A percentile compares a stretch with the other conserved stretches of the same genome.
Conservation (phyloP, 441 rosid species). For the Eutrema salsugineum region DNA sequence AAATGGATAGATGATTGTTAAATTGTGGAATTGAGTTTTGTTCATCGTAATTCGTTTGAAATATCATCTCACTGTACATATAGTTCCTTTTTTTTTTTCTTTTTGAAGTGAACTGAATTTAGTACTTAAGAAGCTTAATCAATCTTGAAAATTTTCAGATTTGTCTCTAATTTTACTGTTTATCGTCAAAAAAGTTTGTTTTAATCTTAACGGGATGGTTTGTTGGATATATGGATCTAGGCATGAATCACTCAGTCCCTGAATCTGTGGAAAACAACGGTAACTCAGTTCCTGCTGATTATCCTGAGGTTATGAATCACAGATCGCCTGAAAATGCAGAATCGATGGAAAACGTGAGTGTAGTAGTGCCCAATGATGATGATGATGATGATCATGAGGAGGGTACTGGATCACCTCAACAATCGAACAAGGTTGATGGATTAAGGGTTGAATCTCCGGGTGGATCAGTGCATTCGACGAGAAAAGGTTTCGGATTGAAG, state of each 20-base stretch:
- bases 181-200: neutral
- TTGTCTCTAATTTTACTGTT: neutral
- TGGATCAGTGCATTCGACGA: constrained; percentile 28
- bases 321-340: neutral
- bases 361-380: neutral
- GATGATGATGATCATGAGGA: constrained; percentile 21
- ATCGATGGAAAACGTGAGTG: constrained; percentile 3
- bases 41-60: neutral
- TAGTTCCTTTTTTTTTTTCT: neutral
- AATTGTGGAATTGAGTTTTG: neutral
- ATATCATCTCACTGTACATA: neutral
- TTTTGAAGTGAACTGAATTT: constrained; percentile 4
- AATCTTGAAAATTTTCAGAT: neutral
- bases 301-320: neutral
- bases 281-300: neutral
- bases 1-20: neutral
- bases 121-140: neutral
- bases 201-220: neutral
- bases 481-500: constrained; percentile 77
- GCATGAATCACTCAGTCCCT: constrained; percentile 22
- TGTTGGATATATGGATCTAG: neutral
- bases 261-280: constrained; percentile 7
- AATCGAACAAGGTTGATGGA: neutral
- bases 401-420: constrained; percentile 24
- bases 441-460: constrained; percentile 31